Evolutionary conservation across 441 rosid genomes (phyloP).

Genomic region (Erysimum pusillum): DNA sequence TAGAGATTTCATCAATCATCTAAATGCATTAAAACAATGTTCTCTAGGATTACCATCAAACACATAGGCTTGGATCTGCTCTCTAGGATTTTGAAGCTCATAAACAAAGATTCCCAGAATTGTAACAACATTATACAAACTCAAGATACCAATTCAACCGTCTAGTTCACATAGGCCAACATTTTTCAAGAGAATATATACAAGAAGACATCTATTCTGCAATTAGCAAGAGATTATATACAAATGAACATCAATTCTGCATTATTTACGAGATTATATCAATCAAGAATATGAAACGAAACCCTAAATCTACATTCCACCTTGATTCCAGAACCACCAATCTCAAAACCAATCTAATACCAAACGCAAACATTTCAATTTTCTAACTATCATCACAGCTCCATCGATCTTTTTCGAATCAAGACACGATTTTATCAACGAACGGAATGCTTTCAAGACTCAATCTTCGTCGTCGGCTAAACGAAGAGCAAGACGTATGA

Average conservation of each 20-base stretch:
- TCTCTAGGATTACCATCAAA: no score
- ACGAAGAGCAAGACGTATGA: slow-evolving; percentile 60
- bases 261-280: not conserved
- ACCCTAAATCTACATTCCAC: slow-evolving; percentile 39
- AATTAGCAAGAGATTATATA: not conserved
- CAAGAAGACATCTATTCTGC: not conserved
- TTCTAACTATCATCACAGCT: slow-evolving; percentile 60
- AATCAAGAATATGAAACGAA: not conserved
- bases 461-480: slow-evolving; percentile 36
- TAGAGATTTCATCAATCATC: no score
- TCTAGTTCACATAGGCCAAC: not conserved
- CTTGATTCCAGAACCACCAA: slow-evolving; percentile 7
- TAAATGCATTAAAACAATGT: no score
- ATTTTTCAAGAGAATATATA: not conserved
- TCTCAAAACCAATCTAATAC: slow-evolving; percentile 5
- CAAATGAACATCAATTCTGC: not conserved
- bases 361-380: slow-evolving; percentile 29
- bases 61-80: no score
- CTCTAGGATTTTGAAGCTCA: no score
- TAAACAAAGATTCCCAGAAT: no score
- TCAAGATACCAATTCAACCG: not conserved
- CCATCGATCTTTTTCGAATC: slow-evolving; percentile 66
- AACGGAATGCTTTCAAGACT: slow-evolving; percentile 53
- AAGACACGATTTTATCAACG: slow-evolving; percentile 65
- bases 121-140: not conserved